Evolutionary conservation across 2,329 filamentous ascomycete species (phyloP).

Genomic region (Ceratocystis albifundus): DNA sequence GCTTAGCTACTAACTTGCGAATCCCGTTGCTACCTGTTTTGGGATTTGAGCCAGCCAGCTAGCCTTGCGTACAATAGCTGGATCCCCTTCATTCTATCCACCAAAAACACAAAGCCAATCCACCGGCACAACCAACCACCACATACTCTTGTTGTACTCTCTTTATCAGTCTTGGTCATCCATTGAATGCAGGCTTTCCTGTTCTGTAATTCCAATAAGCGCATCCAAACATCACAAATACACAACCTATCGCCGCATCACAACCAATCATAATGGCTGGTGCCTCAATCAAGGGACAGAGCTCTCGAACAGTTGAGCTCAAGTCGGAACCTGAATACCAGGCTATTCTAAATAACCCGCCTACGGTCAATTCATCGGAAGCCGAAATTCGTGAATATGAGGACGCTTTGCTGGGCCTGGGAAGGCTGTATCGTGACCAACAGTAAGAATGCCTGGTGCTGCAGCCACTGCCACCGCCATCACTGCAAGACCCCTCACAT

Average conservation of each 20-base stretch:
- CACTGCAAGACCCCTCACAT: neutral
- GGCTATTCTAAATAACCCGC: conserved; percentile 74
- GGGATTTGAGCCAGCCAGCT: conserved; percentile 13
- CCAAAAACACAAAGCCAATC: conserved; percentile 10
- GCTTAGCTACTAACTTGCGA: conserved; percentile 18
- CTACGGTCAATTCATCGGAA: conserved; percentile 64
- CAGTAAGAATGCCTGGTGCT: conserved; percentile 38
- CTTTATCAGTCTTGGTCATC: neutral
- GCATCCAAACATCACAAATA: neutral
- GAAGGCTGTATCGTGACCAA: conserved; percentile 84
- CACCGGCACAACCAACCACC: neutral
- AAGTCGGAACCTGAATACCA: conserved; percentile 84
- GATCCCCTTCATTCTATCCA: conserved; percentile 13
- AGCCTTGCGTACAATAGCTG: conserved; percentile 20
- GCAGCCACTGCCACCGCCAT: neutral
- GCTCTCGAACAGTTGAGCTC: conserved; percentile 19
- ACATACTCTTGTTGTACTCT: conserved; percentile 1
- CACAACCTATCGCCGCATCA: neutral
- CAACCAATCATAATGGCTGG: conserved; percentile 44
- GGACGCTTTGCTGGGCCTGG: conserved; percentile 72
- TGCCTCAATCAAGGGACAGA: conserved; percentile 44
- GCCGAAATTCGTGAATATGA: conserved; percentile 85
- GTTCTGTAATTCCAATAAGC: neutral
- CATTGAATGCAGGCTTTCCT: conserved; percentile 1
- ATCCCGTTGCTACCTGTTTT: conserved; percentile 23